These are phyloP conservation scores for Acanthamoeba lenticulata DNA, from an alignment of 208 protist genomes.

Conservation along the genomic window DNA sequence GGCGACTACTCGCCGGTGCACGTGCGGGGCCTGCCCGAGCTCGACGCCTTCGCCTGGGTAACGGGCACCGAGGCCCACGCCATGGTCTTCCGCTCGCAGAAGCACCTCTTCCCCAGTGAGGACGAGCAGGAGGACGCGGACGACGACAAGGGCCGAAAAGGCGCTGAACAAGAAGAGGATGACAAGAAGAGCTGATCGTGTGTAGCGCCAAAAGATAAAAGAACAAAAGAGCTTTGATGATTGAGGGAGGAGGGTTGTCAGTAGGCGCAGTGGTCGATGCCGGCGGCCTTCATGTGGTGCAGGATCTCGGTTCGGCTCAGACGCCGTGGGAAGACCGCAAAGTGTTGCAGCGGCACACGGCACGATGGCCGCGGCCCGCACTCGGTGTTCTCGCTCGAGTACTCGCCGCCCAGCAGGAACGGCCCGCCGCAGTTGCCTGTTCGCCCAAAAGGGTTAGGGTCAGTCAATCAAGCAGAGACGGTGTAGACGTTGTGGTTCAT, in stretches of 20 bases:
- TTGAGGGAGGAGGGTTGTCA: too few relatives aligned
- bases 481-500: too few relatives aligned
- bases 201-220: too few relatives aligned
- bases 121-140: too few relatives aligned
- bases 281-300: neutral
- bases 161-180: too few relatives aligned
- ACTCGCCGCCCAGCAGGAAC: neutral
- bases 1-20: constrained; percentile 21
- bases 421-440: neutral
- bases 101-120: constrained; percentile 29
- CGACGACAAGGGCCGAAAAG: too few relatives aligned
- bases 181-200: too few relatives aligned
- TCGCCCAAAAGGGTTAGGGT: neutral
- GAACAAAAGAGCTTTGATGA: too few relatives aligned
- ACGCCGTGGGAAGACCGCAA: neutral
- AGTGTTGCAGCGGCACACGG: neutral
- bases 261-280: neutral
- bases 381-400: neutral
- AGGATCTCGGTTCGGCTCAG: neutral
- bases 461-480: neutral
- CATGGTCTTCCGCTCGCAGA: neutral
- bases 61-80: neutral
- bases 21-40: constrained; percentile 3
- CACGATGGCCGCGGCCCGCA: neutral
- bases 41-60: constrained; percentile 16